Evolutionary conservation across 352 stramenopile genomes (phyloP).

Genomic region (Pythium folliculosum): DNA sequence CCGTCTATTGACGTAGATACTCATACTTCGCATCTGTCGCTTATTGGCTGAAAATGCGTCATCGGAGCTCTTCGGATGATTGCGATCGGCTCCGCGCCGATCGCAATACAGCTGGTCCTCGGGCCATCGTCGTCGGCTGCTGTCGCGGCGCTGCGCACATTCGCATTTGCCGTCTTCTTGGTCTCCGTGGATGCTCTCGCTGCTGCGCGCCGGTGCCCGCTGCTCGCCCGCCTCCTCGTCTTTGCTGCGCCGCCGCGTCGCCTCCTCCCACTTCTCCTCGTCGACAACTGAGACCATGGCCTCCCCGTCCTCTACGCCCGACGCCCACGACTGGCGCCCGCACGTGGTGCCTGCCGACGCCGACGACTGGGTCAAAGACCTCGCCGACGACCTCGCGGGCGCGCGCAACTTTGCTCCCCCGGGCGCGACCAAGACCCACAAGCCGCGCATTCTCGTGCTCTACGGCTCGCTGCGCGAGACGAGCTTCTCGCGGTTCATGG

Average conservation of each 20-base stretch:
- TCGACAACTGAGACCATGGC: not conserved
- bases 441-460: slow-evolving; percentile 56
- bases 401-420: slow-evolving; percentile 23
- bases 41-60: no score
- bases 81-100: no score
- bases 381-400: slow-evolving; percentile 26
- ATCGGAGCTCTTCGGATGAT: no score
- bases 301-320: not conserved
- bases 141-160: no score
- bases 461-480: slow-evolving; percentile 58
- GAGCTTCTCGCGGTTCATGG: slow-evolving; percentile 49
- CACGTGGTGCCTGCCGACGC: slow-evolving; percentile 25
- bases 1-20: no score
- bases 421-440: slow-evolving; percentile 31
- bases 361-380: slow-evolving; percentile 31
- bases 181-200: slow-evolving; percentile 12
- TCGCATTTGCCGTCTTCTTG: no score
- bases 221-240: not conserved
- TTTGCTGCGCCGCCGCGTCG: not conserved
- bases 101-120: no score
- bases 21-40: no score
- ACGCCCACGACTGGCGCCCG: slow-evolving; percentile 27
- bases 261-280: not conserved
- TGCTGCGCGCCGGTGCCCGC: not conserved
- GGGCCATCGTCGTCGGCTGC: no score